Percentiles rank a stretch among this genome's conserved stretches.
Evolutionary conservation across 2,329 filamentous ascomycete genomes (phyloP).

Genomic region (Colletotrichum noveboracense): DNA sequence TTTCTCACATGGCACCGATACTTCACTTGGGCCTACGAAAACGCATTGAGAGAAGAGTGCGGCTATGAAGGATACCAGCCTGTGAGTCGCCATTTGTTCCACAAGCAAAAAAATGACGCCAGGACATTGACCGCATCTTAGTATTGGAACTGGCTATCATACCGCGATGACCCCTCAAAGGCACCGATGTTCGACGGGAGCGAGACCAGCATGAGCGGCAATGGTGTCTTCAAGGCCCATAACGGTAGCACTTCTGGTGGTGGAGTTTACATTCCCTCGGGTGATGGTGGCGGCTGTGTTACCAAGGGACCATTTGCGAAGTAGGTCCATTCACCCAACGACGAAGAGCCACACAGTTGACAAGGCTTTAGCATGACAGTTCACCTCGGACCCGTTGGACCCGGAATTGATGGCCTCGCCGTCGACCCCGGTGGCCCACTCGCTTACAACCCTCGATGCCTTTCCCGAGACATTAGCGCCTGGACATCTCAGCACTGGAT

Average conservation of each 20-base stretch:
- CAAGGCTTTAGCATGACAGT: slow-evolving; percentile 24
- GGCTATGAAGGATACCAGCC: slow-evolving; percentile 22
- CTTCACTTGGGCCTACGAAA: slow-evolving; percentile 14
- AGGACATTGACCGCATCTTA: background rate
- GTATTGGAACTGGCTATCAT: slow-evolving; percentile 42
- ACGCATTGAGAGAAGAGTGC: slow-evolving; percentile 18
- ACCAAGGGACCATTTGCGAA: slow-evolving; percentile 55
- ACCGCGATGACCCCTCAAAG: slow-evolving; percentile 30
- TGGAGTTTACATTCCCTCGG: slow-evolving; percentile 34
- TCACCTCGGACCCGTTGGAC: slow-evolving; percentile 32
- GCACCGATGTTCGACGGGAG: slow-evolving; percentile 45
- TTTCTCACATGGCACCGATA: slow-evolving; percentile 23
- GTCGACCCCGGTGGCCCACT: slow-evolving; percentile 27
- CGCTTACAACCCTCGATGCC: slow-evolving; percentile 34
- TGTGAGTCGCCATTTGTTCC: background rate
- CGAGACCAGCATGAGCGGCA: slow-evolving; percentile 39
- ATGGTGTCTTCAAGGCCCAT: slow-evolving; percentile 37
- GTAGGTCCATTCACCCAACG: slow-evolving; percentile 25
- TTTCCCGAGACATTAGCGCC: slow-evolving; percentile 30
- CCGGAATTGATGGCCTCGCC: slow-evolving; percentile 4
- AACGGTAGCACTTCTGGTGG: slow-evolving; percentile 25
- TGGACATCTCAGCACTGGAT: slow-evolving; percentile 23
- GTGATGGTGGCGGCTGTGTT: slow-evolving; percentile 48
- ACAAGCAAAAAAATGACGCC: fast-evolving
- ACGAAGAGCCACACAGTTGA: background rate